phyloP scores from a whole-genome alignment of 2,329 filamentous ascomycete genomes.

The Beauveria bassiana region DNA sequence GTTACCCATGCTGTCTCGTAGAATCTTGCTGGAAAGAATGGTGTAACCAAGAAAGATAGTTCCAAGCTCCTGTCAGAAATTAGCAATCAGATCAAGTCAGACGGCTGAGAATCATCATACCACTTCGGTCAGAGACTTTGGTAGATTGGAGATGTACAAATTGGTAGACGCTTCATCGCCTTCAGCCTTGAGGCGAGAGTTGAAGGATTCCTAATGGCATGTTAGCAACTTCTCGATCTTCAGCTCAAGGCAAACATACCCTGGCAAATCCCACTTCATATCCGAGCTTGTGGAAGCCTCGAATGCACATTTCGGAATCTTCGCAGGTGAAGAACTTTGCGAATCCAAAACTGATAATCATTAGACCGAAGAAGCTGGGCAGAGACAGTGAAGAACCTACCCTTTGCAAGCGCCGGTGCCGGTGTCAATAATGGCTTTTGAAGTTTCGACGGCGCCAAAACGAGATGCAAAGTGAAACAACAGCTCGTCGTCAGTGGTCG shows the following conservation, averaged over 20 bases:
- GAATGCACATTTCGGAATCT: slow-evolving; percentile 92
- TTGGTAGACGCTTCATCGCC: slow-evolving; percentile 87
- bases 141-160: slow-evolving; percentile 94
- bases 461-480: slow-evolving; percentile 74
- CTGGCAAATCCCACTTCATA: slow-evolving; percentile 97
- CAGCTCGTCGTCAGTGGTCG: slow-evolving; percentile 89
- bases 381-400: slow-evolving; percentile 39
- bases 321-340: slow-evolving; percentile 86
- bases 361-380: slow-evolving; percentile 12
- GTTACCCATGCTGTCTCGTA: slow-evolving; percentile 83
- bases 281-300: slow-evolving; percentile 85
- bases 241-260: slow-evolving; percentile 40
- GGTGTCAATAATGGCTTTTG: slow-evolving; percentile 96
- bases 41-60: slow-evolving; percentile 72
- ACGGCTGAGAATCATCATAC: slow-evolving; percentile 33
- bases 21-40: slow-evolving; percentile 90
- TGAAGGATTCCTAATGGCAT: slow-evolving; percentile 77
- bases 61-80: slow-evolving; percentile 54
- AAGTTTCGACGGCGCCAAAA: slow-evolving; percentile 91
- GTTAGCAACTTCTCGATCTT: slow-evolving; percentile 4
- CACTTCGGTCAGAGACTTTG: slow-evolving; percentile 83
- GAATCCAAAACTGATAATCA: slow-evolving; percentile 72
- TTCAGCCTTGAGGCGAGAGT: slow-evolving; percentile 93
- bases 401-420: slow-evolving; percentile 93
- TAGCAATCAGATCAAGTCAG: not conserved